These are phyloP conservation scores for Rhodotorula babjevae DNA, from an alignment of 768 basidiomycete species.

Conservation along the genomic window DNA sequence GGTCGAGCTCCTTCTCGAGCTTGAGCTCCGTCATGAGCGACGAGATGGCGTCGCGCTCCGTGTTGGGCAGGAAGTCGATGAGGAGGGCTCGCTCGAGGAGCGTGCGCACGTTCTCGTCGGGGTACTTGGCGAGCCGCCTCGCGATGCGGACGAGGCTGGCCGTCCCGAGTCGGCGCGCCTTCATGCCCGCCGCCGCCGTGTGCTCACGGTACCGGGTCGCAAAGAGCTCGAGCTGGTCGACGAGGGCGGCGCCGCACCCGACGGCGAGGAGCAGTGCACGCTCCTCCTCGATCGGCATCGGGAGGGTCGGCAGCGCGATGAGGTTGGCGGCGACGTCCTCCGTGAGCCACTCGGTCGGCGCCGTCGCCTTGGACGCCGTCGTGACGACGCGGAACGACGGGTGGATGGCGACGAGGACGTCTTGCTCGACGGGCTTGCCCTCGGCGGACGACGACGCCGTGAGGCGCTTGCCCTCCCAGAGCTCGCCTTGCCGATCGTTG, in stretches of 20 bases:
- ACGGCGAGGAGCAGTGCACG: slow-evolving; percentile 20
- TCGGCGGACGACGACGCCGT: background rate
- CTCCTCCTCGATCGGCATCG: slow-evolving; percentile 25
- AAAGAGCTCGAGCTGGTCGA: slow-evolving; percentile 27
- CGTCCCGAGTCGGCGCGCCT: slow-evolving; percentile 26
- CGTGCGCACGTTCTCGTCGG: slow-evolving; percentile 3
- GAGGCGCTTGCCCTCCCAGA: slow-evolving; percentile 27
- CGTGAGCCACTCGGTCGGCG: slow-evolving; percentile 27
- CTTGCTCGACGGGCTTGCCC: no score
- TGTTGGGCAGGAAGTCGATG: slow-evolving; percentile 28
- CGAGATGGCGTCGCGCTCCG: slow-evolving; percentile 7
- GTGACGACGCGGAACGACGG: slow-evolving; percentile 33
- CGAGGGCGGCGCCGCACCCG: slow-evolving; percentile 11
- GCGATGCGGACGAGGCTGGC: slow-evolving; percentile 22
- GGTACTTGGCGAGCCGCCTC: slow-evolving; percentile 10
- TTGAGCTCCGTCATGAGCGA: slow-evolving; percentile 7
- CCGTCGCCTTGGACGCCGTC: slow-evolving; percentile 21
- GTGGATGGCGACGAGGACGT: slow-evolving; percentile 10
- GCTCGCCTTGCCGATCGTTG: slow-evolving; percentile 28
- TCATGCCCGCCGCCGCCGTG: slow-evolving; percentile 8
- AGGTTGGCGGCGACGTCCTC: slow-evolving; percentile 28
- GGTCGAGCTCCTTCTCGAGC: background rate
- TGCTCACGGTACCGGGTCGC: slow-evolving; percentile 8
- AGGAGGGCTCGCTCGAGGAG: slow-evolving; percentile 25
- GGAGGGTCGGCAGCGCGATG: slow-evolving; percentile 15